Base-by-base conservation (phyloP, 139 green algal species). In the Yamagishiella unicocca region DNA sequence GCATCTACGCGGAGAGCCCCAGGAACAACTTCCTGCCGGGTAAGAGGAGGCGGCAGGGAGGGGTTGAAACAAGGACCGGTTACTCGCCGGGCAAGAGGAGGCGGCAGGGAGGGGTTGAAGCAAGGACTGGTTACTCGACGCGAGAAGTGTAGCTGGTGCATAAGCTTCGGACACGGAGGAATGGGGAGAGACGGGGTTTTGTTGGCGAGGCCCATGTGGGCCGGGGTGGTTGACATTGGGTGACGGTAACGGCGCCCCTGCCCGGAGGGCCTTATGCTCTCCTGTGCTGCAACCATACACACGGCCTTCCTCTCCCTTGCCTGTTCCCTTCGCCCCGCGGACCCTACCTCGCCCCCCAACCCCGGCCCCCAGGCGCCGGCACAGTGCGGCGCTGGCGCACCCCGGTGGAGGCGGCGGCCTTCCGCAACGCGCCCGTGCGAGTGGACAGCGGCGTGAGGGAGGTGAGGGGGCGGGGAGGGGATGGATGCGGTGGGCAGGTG, bases 1-100 rank as follows among this genome's bases (percentile, higher is more conserved):
- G 97, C 37, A 85, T 99, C 35, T 99, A 98, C 64, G 96, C 97
- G 29, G 97, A 99, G 86, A 94, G 91, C 82, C 94, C 96, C 0
- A 77, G 92, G 9, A 93, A 91, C 25, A 90, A 90, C 70, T 99
- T 99, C 85, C 76, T 96, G 77, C 90, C 87, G 84, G 83, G 93
- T 97, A 43, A 55, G 43, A 4, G 31, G 10, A 27, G 50, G 33
- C 6, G 6, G 14, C 2, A 4, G 67, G 33, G 33, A 29, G 67
- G 35, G 33, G 10, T n/a, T n/a, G n/a, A n/a, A n/a, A n/a, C n/a
- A n/a, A n/a, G n/a, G n/a, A n/a, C n/a, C n/a, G n/a, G n/a, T n/a
- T n/a, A n/a, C n/a, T n/a, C n/a, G n/a, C n/a, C n/a, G n/a, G n/a
- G n/a, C n/a, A n/a, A n/a, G n/a, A n/a, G n/a, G n/a, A n/a, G n/a